Conservation (phyloP, 2,329 filamentous ascomycete genomes). For the Magnaporthiopsis poae region DNA sequence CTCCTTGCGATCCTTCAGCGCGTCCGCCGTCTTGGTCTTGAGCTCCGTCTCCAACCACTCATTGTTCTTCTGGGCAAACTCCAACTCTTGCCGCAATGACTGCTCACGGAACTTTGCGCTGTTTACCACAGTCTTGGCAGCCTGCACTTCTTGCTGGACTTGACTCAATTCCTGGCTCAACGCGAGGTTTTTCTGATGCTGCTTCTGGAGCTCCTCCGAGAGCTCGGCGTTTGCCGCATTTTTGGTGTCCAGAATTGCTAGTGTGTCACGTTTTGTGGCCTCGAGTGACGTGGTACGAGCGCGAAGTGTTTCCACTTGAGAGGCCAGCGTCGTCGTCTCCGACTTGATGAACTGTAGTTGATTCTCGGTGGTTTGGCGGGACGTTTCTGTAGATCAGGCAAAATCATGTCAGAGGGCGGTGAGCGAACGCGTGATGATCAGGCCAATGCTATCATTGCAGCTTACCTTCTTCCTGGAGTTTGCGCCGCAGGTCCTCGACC, state of each 20-base stretch:
- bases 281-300: constrained; percentile 80
- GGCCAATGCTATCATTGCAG: constrained; percentile 6
- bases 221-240: constrained; percentile 76
- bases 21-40: constrained; percentile 78
- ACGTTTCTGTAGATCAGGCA: constrained; percentile 50
- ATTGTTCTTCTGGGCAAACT: constrained; percentile 76
- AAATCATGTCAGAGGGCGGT: neutral
- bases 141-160: constrained; percentile 75
- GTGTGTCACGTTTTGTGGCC: constrained; percentile 80
- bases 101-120: constrained; percentile 86
- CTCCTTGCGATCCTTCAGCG: constrained; percentile 85
- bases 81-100: constrained; percentile 78
- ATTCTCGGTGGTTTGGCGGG: constrained; percentile 64
- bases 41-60: constrained; percentile 90
- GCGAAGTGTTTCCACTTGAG: constrained; percentile 66
- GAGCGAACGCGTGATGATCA: neutral
- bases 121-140: constrained; percentile 67
- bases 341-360: constrained; percentile 72
- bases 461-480: constrained; percentile 73
- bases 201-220: constrained; percentile 73
- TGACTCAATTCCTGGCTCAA: constrained; percentile 72
- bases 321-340: constrained; percentile 61
- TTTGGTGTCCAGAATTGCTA: constrained; percentile 83
- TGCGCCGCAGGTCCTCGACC: constrained; percentile 68
- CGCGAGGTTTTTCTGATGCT: constrained; percentile 79